phyloP scores from a whole-genome alignment of 1,284 basidiomycete genomes.

The Flammula alnicola region DNA sequence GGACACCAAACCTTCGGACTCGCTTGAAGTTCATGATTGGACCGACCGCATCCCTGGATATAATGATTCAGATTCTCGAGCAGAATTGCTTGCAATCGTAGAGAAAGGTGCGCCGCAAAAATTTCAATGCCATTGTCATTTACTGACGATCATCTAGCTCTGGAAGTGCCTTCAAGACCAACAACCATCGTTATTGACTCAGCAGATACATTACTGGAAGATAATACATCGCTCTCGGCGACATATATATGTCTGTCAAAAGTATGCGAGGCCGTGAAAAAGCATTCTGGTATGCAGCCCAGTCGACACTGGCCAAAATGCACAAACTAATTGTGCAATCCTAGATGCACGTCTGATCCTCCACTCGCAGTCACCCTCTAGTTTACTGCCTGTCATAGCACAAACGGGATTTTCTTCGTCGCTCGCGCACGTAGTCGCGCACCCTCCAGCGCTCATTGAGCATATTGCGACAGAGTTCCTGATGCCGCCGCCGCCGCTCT shows the following conservation, averaged over 20 bases:
- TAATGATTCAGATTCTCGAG: conserved; percentile 36
- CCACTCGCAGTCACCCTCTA: conserved; percentile 57
- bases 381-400: conserved; percentile 58
- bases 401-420: conserved; percentile 70
- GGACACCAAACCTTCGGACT: conserved; percentile 26
- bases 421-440: conserved; percentile 66
- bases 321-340: conserved; percentile 12
- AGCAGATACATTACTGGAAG: conserved; percentile 61
- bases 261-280: conserved; percentile 46
- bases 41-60: conserved; percentile 62
- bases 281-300: conserved; percentile 49
- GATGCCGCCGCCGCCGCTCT: conserved; percentile 66
- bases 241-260: conserved; percentile 55
- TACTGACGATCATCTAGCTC: conserved; percentile 11
- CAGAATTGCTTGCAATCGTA: conserved; percentile 48
- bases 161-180: conserved; percentile 45
- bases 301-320: not conserved
- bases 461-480: conserved; percentile 72
- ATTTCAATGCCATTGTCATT: not conserved
- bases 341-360: conserved; percentile 63
- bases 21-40: conserved; percentile 54
- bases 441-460: conserved; percentile 65
- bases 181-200: conserved; percentile 70
- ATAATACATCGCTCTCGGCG: conserved; percentile 58
- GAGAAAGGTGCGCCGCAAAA: conserved; percentile 45